Percentiles rank a stretch among this genome's conserved stretches.
These are phyloP conservation scores for Pseudofabraea citricarpa DNA, from an alignment of 2,329 filamentous ascomycete genomes.

Conservation along the genomic window DNA sequence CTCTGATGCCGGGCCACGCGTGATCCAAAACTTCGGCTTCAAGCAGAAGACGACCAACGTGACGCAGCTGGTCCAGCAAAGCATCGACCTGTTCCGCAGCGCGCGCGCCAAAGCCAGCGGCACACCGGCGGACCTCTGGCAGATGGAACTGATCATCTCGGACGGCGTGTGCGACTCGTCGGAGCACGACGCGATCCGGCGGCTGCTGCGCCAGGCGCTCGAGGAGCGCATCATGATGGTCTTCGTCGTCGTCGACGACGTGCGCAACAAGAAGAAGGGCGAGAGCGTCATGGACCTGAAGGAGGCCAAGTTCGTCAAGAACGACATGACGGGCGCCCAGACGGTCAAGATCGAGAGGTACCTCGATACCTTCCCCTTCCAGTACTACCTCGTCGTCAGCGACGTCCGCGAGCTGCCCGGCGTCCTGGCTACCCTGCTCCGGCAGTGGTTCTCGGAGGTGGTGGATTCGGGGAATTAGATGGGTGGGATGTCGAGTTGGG, in stretches of 20 bases:
- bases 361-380: constrained; percentile 92
- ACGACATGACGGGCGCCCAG: constrained; percentile 50
- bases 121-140: constrained; percentile 76
- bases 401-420: constrained; percentile 86
- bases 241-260: constrained; percentile 87
- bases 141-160: constrained; percentile 86
- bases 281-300: constrained; percentile 82
- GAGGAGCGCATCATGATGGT: constrained; percentile 97
- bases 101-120: constrained; percentile 53
- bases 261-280: constrained; percentile 43
- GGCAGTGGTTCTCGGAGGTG: constrained; percentile 89
- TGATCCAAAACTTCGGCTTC: constrained; percentile 82
- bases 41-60: constrained; percentile 84
- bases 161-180: constrained; percentile 83
- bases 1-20: constrained; percentile 73
- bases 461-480: constrained; percentile 19
- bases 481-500: too few species aligned
- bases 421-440: constrained; percentile 79
- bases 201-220: constrained; percentile 79
- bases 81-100: constrained; percentile 75
- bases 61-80: constrained; percentile 67
- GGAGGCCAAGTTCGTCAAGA: constrained; percentile 75
- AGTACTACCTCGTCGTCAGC: constrained; percentile 92
- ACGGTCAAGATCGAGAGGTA: constrained; percentile 83
- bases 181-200: constrained; percentile 76